phyloP scores from a whole-genome alignment of 805 yeast species.

The Kluyveromyces starmeri region DNA sequence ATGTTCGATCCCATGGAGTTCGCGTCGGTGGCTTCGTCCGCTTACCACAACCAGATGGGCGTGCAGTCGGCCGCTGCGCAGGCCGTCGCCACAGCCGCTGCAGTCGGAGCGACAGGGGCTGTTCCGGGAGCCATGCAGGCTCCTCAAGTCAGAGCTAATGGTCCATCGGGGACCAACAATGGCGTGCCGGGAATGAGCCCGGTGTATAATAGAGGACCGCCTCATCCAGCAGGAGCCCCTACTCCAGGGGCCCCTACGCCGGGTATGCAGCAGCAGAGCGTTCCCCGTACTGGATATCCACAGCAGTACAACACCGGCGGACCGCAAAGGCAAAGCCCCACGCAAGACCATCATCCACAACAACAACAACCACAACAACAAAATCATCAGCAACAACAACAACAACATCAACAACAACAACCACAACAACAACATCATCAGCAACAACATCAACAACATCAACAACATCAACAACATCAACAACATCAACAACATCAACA shows the following conservation, averaged over 20 bases:
- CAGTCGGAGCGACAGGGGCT: not conserved
- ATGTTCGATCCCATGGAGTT: conserved; percentile 22
- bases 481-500: conserved; percentile 14
- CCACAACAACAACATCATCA: not conserved
- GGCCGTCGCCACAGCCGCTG: conserved; percentile 8
- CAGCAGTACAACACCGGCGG: not conserved
- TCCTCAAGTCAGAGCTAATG: no score
- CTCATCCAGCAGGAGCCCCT: no score
- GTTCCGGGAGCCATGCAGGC: not conserved
- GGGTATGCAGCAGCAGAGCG: no score
- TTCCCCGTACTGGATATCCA: not conserved
- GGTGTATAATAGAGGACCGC: conserved; percentile 14
- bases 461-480: conserved; percentile 19
- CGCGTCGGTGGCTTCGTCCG: conserved; percentile 8
- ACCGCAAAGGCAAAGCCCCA: conserved; percentile 17
- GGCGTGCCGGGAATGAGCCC: not conserved
- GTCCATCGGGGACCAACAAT: no score
- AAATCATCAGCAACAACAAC: conserved; percentile 14
- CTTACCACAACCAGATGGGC: conserved; percentile 4
- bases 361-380: conserved; percentile 9
- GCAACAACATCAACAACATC: conserved; percentile 11
- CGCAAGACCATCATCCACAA: conserved; percentile 22
- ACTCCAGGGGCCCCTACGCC: no score
- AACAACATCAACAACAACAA: conserved; percentile 17
- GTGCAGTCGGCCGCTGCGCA: conserved; percentile 3